Conservation (phyloP, 768 basidiomycete species). For the Tulasnella sp. region DNA sequence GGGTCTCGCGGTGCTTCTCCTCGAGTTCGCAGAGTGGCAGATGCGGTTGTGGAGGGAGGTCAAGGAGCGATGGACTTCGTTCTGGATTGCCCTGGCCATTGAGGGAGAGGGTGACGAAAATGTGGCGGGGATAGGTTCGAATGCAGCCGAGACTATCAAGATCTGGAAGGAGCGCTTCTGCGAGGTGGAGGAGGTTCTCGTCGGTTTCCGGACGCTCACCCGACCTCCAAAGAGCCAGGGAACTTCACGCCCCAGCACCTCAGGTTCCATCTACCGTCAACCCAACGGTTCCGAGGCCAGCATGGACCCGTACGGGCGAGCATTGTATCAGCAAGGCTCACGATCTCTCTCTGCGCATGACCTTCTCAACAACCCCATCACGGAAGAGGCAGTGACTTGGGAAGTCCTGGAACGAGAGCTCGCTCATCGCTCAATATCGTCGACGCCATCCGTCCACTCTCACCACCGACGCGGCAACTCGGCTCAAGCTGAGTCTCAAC, state of each 20-base stretch:
- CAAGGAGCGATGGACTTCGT: slow-evolving; percentile 67
- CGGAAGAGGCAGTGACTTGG: neutral
- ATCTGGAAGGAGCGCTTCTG: slow-evolving; percentile 74
- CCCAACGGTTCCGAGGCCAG: slow-evolving; percentile 28
- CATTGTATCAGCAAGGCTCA: slow-evolving; percentile 19
- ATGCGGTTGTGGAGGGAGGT: slow-evolving; percentile 48
- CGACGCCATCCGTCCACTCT: slow-evolving; percentile 21
- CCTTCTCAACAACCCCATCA: neutral
- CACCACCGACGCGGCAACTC: slow-evolving; percentile 15
- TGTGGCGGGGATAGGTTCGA: slow-evolving; percentile 33
- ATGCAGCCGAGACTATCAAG: slow-evolving; percentile 63
- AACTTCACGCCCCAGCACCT: slow-evolving; percentile 37
- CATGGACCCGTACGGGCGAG: slow-evolving; percentile 9
- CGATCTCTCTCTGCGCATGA: slow-evolving; percentile 25
- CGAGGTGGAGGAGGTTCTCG: slow-evolving; percentile 61
- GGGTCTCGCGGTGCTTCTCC: slow-evolving; percentile 19
- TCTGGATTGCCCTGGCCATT: slow-evolving; percentile 82
- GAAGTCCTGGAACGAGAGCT: slow-evolving; percentile 9
- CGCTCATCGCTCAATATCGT: slow-evolving; percentile 7
- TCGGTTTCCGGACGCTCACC: slow-evolving; percentile 43
- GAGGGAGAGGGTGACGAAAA: slow-evolving; percentile 55
- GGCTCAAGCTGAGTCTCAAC: slow-evolving; percentile 5
- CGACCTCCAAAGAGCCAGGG: slow-evolving; percentile 34
- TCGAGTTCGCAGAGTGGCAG: slow-evolving; percentile 33
- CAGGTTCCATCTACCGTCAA: slow-evolving; percentile 37